Evolutionary conservation across 257 asterid species (phyloP), one percentile per base, ranked within the genome.

Genomic region (Solanum gracilifrons): DNA sequence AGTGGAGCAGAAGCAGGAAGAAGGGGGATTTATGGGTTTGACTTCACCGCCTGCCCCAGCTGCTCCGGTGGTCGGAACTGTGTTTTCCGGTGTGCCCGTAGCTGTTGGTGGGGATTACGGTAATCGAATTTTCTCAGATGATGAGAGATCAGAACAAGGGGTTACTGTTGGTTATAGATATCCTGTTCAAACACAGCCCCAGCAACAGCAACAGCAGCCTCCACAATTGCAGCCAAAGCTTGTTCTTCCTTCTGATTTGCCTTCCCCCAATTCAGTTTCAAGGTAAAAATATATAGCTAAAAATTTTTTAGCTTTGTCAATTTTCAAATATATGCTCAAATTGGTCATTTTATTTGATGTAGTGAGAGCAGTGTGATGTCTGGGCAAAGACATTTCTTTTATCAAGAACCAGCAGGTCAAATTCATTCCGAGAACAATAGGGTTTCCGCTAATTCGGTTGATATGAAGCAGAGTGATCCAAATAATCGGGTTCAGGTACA

Each of bases 251-350:
- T 76, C 90, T 88, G 98, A 96, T 83, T 89, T 93, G 89, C 93
- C 94, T 83, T 95, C 99, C 48, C 99, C 98, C 86, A 98, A 93
- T 91, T 95, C 99, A 66, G 95, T 92, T 87, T 95, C 99, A 46
- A 97, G 99, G 99, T 95, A 93, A 69, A 55, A 13, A 58, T 11
- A 86, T 9, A 79, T 74, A 10, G 55, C 66, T 46, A 23, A 69
- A 27, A n/a, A 51, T 5, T 7, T 33, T 82, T 89, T 18, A 5
- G 21, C n/a, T 3, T 83, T 72, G 3, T 80, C 5, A 18, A 27
- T 80, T 46, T 29, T 31, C 29, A 18, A 46, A 46, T 18, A 18
- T 46, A 46, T 80, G 13, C 71, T 23, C 31, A 62, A 18, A 13
- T 18, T 80, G 83, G 62, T 86, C 69, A 7, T 86, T 82, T 46